Percentiles rank a stretch among this genome's conserved stretches.
Evolutionary conservation across 805 yeast genomes (phyloP).

Genomic region (Candida pseudoglaebosa): DNA sequence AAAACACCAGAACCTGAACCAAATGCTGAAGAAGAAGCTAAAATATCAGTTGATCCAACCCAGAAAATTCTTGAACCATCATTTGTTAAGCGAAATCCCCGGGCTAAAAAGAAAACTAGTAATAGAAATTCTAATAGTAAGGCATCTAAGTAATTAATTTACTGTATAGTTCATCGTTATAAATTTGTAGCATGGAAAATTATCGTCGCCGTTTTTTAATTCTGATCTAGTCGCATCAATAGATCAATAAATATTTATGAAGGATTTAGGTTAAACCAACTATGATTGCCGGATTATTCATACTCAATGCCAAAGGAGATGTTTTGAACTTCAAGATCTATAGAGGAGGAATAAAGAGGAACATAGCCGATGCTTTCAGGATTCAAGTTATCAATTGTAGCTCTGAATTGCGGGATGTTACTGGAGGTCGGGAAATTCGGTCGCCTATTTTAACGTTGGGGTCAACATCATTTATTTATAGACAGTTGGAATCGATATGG

Average conservation of each 20-base stretch:
- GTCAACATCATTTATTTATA: constrained; percentile 84
- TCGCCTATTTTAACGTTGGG: constrained; percentile 71
- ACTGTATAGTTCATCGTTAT: neutral
- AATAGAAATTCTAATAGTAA: neutral
- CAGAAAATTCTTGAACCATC: neutral
- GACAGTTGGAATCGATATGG: constrained; percentile 62
- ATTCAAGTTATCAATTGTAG: constrained; percentile 77
- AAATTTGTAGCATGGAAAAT: neutral
- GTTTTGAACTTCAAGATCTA: constrained; percentile 70
- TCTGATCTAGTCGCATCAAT: constrained; percentile 3
- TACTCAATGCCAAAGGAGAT: constrained; percentile 80
- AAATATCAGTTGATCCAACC: neutral
- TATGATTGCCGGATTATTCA: constrained; percentile 82
- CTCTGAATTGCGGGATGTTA: constrained; percentile 13
- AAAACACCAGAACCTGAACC: constrained; percentile 1
- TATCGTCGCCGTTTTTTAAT: no score
- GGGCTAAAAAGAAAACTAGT: neutral
- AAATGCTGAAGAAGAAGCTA: neutral
- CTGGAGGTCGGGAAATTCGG: constrained; percentile 14
- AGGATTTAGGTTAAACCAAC: neutral
- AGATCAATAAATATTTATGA: no score
- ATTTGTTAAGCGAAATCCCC: neutral
- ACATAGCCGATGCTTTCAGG: constrained; percentile 84
- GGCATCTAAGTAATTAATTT: neutral
- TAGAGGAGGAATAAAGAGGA: constrained; percentile 71